A percentile compares a stretch with the other conserved stretches of the same genome.
Evolutionary conservation across 306 rosid species (phyloP).

Genomic region (Sicyos baderoa): DNA sequence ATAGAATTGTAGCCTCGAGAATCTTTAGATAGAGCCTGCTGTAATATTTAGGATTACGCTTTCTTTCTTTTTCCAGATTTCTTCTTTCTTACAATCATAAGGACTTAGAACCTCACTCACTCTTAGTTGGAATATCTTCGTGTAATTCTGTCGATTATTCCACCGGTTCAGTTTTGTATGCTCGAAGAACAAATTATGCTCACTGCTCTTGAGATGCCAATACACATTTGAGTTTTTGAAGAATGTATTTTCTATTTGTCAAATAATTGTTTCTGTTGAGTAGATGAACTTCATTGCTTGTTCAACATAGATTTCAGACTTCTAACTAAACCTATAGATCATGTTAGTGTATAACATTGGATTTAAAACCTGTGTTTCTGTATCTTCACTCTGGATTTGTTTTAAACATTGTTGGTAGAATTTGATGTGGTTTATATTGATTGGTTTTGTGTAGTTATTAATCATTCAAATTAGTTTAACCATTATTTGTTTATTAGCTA

Average conservation of each 20-base stretch:
- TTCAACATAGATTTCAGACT: not conserved
- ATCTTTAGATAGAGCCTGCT: conserved; percentile 2
- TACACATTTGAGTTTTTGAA: not conserved
- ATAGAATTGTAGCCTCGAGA: not conserved
- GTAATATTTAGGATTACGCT: conserved; percentile 12
- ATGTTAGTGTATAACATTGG: not conserved
- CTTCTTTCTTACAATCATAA: not conserved
- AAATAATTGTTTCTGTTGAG: not conserved
- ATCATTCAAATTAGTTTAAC: not conserved
- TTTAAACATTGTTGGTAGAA: not conserved
- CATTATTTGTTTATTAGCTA: no score
- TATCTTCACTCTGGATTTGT: not conserved
- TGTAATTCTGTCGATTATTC: conserved; percentile 2
- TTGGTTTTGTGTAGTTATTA: not conserved
- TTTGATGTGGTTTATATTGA: not conserved
- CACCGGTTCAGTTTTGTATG: conserved; percentile 7
- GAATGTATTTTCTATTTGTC: not conserved
- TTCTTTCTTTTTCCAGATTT: not conserved
- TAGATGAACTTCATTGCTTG: not conserved
- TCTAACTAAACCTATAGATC: not conserved
- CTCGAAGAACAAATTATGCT: conserved; percentile 1
- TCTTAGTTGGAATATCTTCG: not conserved
- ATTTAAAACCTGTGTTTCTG: not conserved
- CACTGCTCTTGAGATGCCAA: not conserved
- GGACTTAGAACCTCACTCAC: conserved; percentile 10